A percentile compares a stretch with the other conserved stretches of the same genome.
These are phyloP conservation scores for Termitomyces bulborhizus DNA, from an alignment of 768 basidiomycete species.

Conservation along the genomic window DNA sequence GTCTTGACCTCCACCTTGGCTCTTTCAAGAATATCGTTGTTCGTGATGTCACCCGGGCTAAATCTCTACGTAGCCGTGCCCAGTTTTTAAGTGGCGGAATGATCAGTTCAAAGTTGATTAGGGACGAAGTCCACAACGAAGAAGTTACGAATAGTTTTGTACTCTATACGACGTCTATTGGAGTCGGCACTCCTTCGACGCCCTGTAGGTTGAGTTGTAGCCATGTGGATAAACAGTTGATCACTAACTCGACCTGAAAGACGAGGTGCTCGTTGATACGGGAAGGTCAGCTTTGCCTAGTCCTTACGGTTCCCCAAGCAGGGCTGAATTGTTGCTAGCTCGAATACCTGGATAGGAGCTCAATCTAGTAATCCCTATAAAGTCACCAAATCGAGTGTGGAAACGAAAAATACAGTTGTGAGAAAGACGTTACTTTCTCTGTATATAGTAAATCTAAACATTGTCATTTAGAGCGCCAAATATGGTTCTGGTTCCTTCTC, in stretches of 20 bases:
- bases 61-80: conserved; percentile 32
- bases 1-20: conserved; percentile 34
- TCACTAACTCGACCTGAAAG: conserved; percentile 21
- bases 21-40: conserved; percentile 40
- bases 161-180: conserved; percentile 39
- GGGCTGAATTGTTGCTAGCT: conserved; percentile 26
- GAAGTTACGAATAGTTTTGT: conserved; percentile 26
- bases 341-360: conserved; percentile 70
- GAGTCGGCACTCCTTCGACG: conserved; percentile 50
- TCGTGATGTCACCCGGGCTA: conserved; percentile 45
- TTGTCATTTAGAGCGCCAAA: conserved; percentile 32
- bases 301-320: not conserved
- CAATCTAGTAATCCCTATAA: conserved; percentile 26
- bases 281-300: conserved; percentile 32
- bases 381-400: conserved; percentile 39
- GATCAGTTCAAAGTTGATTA: not conserved
- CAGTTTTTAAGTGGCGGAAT: conserved; percentile 25
- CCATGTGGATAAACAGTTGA: not conserved
- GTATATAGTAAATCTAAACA: not conserved
- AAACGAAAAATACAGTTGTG: conserved; percentile 44
- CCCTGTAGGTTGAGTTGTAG: conserved; percentile 27
- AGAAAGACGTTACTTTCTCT: conserved; percentile 13
- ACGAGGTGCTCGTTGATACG: conserved; percentile 53
- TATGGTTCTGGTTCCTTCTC: conserved; percentile 61
- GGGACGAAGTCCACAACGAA: conserved; percentile 32